Evolutionary conservation across 495 filamentous ascomycete genomes (phyloP), one percentile per base, ranked within the genome.

Genomic region (Rostrohypoxylon terebratum): DNA sequence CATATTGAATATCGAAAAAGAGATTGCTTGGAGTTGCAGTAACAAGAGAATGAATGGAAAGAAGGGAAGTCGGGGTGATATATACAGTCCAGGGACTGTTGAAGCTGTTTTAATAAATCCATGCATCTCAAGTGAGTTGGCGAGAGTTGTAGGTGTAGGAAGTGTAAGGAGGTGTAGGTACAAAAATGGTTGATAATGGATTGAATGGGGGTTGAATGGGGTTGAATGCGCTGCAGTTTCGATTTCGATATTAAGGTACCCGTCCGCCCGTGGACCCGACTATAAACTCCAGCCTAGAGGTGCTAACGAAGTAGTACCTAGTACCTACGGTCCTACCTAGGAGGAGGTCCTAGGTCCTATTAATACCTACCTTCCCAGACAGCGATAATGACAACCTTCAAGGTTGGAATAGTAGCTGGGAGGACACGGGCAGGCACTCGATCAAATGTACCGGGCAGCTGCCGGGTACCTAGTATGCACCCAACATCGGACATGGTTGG

Each of bases 111-210:
- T 53, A 33, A 58, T 59, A 28, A 58, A 69, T 48, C 48, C 28
- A n/a, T n/a, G n/a, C 28, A 28, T 4, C 28, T n/a, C 28, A 28
- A 28, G 28, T 28, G n/a, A 28, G 14, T 58, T 58, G 66, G 44
- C 51, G 40, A 58, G 48, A 51, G 48, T 55, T 8, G 47, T 34
- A 11, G 34, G 51, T 50, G 59, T 48, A 53, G 59, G 23, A 36
- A 57, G 51, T 58, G n/a, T n/a, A n/a, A n/a, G n/a, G n/a, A n/a
- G n/a, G n/a, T n/a, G n/a, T n/a, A n/a, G n/a, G n/a, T n/a, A n/a
- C n/a, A n/a, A n/a, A n/a, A n/a, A n/a, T n/a, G n/a, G n/a, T 63
- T 59, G 59, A 69, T 53, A 36, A 40, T 69, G 21, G 51, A 59
- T 57, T 69, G 20, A 58, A 59, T 36, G 54, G n/a, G n/a, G n/a